Evolutionary conservation across 2,329 filamentous ascomycete species (phyloP), one percentile per base, ranked within the genome.

Genomic region (Pseudogymnoascus sp.): DNA sequence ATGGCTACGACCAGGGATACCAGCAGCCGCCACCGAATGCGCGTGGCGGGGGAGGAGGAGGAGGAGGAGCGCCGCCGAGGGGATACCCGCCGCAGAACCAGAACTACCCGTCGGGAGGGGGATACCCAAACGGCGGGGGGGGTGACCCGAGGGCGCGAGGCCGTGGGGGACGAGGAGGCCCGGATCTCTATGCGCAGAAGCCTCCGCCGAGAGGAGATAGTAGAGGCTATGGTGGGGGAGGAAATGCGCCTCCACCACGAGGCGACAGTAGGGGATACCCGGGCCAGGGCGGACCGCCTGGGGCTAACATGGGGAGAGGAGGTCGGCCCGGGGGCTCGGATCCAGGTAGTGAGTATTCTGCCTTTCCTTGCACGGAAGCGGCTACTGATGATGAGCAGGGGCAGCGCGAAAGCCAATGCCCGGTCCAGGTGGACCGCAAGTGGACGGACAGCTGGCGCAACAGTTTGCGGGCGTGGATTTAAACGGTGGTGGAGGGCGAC

Each of bases 401-500:
- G 16, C 14, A 2, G 56, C n/a, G 2, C 31, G 56, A 21, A 60
- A 60, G 14, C 11, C 16, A 11, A 35, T 40, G 56, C 13, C 56
- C n/a, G 37, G 56, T 6, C 56, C 31, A 2, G 31, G 37, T n/a
- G 31, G 21, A n/a, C 26, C 31, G 26, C 19, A 24, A 60, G 56
- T 21, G 7, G 56, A 40, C 14, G 44, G 44, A 19, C 70, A 70
- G 65, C 67, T 69, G 40, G 29, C 35, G 16, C 61, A 62, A 31
- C 61, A 62, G 33, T 47, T 47, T 24, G 24, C 29, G 6, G 38
- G 38, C 21, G 29, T 61, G 38, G 66, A 70, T 64, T 66, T 67
- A 65, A 67, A 72, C 65, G 70, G 66, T 47, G 67, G 68, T 10
- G 70, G 67, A n/a, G 64, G 71, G 65, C 68, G 68, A 26, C 68